These are phyloP conservation scores for Crithidia acanthocephali DNA, from an alignment of 208 protist species.

Conservation along the genomic window DNA sequence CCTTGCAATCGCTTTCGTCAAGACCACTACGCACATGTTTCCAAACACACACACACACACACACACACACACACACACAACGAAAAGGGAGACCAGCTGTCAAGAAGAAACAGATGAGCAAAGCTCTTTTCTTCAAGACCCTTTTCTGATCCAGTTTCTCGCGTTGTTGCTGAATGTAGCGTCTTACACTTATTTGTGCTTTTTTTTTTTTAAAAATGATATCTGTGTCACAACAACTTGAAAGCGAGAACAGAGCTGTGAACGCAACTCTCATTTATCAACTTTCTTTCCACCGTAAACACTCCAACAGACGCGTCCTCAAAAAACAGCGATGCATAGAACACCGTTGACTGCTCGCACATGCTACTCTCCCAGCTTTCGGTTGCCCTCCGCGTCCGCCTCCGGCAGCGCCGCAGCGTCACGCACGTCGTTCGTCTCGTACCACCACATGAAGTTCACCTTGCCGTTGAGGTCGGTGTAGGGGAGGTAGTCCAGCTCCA, in stretches of 20 bases:
- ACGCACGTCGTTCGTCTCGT: conserved; percentile 72
- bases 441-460: conserved; percentile 96
- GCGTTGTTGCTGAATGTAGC: too few relatives aligned
- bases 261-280: background rate
- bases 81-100: too few relatives aligned
- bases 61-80: too few relatives aligned
- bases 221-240: background rate
- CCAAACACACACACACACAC: too few relatives aligned
- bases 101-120: too few relatives aligned
- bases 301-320: background rate
- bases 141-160: too few relatives aligned
- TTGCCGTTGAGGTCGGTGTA: conserved; percentile 93
- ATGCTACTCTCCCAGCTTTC: conserved; percentile 32
- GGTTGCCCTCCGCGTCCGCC: conserved; percentile 12
- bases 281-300: background rate
- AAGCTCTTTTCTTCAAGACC: too few relatives aligned
- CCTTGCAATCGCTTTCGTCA: too few relatives aligned
- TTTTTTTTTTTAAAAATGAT: too few relatives aligned
- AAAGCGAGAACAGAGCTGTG: background rate
- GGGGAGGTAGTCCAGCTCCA: conserved; percentile 90
- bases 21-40: too few relatives aligned
- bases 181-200: too few relatives aligned
- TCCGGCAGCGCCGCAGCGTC: conserved; percentile 44
- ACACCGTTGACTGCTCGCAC: background rate
- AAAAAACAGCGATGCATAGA: background rate